A percentile compares a stretch with the other conserved stretches of the same genome.
These are phyloP conservation scores for Apiotrichum montevideense DNA, from an alignment of 1,284 basidiomycete genomes.

Conservation along the genomic window DNA sequence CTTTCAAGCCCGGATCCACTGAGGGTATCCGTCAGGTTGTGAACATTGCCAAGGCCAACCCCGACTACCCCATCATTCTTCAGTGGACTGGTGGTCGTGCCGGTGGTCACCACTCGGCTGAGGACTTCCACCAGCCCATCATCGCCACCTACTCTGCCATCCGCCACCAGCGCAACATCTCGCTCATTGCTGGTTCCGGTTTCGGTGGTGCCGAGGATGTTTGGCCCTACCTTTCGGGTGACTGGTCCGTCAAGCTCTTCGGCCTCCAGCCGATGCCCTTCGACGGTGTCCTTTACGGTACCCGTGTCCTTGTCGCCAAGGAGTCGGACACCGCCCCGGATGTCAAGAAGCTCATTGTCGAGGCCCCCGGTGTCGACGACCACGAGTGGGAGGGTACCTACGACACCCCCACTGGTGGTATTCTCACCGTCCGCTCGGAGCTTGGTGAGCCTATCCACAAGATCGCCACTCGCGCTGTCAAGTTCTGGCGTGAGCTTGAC, in stretches of 20 bases:
- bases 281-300: slow-evolving; percentile 93
- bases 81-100: slow-evolving; percentile 99
- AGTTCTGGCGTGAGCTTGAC: slow-evolving; percentile 98
- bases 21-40: slow-evolving; percentile 96
- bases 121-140: slow-evolving; percentile 97
- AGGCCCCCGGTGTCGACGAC: slow-evolving; percentile 87
- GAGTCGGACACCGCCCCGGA: slow-evolving; percentile 91
- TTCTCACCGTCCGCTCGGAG: slow-evolving; percentile 95
- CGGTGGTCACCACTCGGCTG: slow-evolving; percentile 97
- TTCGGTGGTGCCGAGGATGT: slow-evolving; percentile 93
- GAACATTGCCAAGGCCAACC: slow-evolving; percentile 89
- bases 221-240: slow-evolving; percentile 94
- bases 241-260: slow-evolving; percentile 80
- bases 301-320: slow-evolving; percentile 96
- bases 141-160: slow-evolving; percentile 84
- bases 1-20: slow-evolving; percentile 96
- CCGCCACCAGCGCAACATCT: slow-evolving; percentile 80
- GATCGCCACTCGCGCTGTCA: slow-evolving; percentile 92
- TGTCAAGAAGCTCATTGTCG: slow-evolving; percentile 95
- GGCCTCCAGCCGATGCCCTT: slow-evolving; percentile 96
- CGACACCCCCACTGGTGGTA: slow-evolving; percentile 86
- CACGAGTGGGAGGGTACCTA: slow-evolving; percentile 93
- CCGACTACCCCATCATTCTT: slow-evolving; percentile 94
- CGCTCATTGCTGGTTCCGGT: slow-evolving; percentile 90
- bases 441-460: slow-evolving; percentile 99